Conservation (phyloP, 768 basidiomycete genomes). For the Hericium erinaceus region DNA sequence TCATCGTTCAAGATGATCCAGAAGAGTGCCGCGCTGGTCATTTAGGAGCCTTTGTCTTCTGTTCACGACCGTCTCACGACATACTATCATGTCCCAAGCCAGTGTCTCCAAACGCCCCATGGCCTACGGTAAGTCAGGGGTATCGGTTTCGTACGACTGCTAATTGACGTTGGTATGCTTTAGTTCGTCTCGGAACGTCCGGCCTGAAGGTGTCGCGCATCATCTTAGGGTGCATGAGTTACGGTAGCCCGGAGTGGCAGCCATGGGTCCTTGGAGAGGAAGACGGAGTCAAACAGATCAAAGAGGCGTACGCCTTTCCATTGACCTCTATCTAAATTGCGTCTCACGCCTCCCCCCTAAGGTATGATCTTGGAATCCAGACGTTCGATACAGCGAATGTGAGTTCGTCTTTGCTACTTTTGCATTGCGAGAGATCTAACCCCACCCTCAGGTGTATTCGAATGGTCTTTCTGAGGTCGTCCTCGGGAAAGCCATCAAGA, state of each 20-base stretch:
- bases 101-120: no score
- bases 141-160: no score
- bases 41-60: no score
- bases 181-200: slow-evolving; percentile 36
- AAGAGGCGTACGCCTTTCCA: slow-evolving; percentile 31
- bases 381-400: slow-evolving; percentile 20
- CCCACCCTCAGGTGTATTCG: slow-evolving; percentile 47
- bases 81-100: no score
- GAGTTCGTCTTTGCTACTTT: no score
- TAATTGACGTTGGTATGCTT: neutral
- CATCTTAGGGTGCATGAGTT: slow-evolving; percentile 42
- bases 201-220: slow-evolving; percentile 43
- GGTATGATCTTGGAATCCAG: slow-evolving; percentile 19
- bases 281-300: slow-evolving; percentile 35
- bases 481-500: slow-evolving; percentile 64
- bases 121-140: no score
- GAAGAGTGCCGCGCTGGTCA: no score
- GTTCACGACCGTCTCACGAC: no score
- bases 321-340: neutral
- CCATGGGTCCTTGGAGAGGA: slow-evolving; percentile 43
- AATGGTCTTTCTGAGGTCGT: slow-evolving; percentile 59
- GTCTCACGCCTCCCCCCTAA: neutral
- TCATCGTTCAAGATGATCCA: no score
- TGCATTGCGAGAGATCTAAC: neutral
- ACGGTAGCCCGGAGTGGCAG: slow-evolving; percentile 40